Evolutionary conservation across 805 yeast species (phyloP).

Genomic region (Kodamaea kaohsiungensis): DNA sequence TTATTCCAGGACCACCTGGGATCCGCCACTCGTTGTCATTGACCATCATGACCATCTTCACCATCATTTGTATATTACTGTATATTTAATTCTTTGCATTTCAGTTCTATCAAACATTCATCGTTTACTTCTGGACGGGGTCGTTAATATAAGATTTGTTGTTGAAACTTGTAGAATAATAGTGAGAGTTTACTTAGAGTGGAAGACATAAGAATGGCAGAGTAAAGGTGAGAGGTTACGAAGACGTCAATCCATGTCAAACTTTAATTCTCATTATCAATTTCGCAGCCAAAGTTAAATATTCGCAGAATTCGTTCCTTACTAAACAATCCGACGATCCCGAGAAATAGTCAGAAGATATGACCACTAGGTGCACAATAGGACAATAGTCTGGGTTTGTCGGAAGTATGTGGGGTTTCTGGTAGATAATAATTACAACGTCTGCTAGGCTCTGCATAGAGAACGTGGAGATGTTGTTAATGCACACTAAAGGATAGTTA

Average conservation of each 20-base stretch:
- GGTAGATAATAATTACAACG: no score
- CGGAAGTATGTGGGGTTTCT: background rate
- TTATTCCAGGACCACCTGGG: background rate
- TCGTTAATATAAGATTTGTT: background rate
- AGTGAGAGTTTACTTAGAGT: background rate
- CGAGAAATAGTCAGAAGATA: background rate
- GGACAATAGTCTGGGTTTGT: background rate
- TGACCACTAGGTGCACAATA: background rate
- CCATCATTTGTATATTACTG: background rate
- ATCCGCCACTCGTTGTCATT: background rate
- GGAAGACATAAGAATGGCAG: no score
- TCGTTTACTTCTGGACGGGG: background rate
- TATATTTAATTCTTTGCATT: slow-evolving; percentile 2
- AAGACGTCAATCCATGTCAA: no score
- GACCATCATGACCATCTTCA: background rate
- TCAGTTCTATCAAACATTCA: background rate
- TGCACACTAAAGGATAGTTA: background rate
- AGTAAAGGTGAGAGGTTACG: no score
- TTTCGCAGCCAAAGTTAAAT: background rate
- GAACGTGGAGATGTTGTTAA: background rate
- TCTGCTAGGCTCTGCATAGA: background rate
- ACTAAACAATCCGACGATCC: background rate
- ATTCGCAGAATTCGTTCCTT: background rate
- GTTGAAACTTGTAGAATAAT: background rate
- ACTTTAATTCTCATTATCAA: no score